Evolutionary conservation across 805 yeast genomes (phyloP), one percentile per base, ranked within the genome.

Genomic region (Schwanniomyces yamadae): DNA sequence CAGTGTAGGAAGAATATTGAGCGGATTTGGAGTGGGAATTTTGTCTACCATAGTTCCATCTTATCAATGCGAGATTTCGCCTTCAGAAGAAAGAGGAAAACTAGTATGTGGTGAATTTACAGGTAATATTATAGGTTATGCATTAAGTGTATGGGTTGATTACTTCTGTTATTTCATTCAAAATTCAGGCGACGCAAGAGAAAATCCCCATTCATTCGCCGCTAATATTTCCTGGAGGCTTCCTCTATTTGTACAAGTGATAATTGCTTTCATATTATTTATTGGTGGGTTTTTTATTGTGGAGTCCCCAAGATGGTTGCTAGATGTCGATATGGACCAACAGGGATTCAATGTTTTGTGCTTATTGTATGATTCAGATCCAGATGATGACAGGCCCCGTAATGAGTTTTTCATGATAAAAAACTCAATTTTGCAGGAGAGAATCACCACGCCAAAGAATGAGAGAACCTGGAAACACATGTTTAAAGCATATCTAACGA

Each of bases 271-370:
- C 2, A 62, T 82, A 4, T 64, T 89, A 18, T 78, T 80, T 19
- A 45, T 77, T 3, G 97, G 97, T 3, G 82, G 95, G 1, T 77
- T 81, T 36, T 69, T 84, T 40, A 78, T 90, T 24, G 89, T 86
- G 4, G 97, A 89, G 52, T 80, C 90, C 32, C 97, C 97, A 4
- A 71, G 96, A 46, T 89, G 96, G 95, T 67, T 90, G 34, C 63
- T 90, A 23, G 90, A 85, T 55, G 82, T 83, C 42, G 95, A 88
- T 54, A 76, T 72, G 45, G 87, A 82, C 42, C 75, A 71, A 34
- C 71, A 72, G 40, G 80, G 80, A 4, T 73, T 63, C 39, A 54
- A 66, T 41, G 58, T 59, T 9, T 44, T 54, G 23, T 35, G 54
- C 21, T 46, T 52, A 31, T 41, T 54, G 22, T 56, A 52, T 28